phyloP scores from a whole-genome alignment of 139 green algal genomes.

The Volvox reticuliferus region DNA sequence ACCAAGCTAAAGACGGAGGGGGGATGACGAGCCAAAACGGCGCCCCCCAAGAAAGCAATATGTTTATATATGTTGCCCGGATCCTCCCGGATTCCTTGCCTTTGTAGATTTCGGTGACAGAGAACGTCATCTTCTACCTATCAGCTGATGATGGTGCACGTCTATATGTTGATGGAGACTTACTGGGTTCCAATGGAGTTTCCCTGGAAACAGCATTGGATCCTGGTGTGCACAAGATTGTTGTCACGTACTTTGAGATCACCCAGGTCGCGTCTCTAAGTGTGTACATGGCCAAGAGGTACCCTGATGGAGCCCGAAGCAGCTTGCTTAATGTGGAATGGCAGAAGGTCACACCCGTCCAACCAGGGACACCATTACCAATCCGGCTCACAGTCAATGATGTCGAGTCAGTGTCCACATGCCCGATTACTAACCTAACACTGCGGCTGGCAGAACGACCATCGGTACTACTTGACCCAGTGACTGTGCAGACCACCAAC shows the following conservation, averaged over 20 bases:
- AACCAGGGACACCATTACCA: not conserved
- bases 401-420: not conserved
- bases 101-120: not conserved
- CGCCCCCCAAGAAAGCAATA: too few species aligned
- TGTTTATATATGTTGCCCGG: too few species aligned
- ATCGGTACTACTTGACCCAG: not conserved
- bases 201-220: not conserved
- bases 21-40: too few species aligned
- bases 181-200: not conserved
- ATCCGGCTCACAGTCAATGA: slow-evolving; percentile 48
- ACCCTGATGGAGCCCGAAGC: not conserved
- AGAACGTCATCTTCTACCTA: slow-evolving; percentile 19
- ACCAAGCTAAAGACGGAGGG: too few species aligned
- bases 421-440: not conserved
- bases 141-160: not conserved
- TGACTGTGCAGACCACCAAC: not conserved
- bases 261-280: not conserved
- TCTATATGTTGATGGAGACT: slow-evolving; percentile 35
- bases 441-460: not conserved
- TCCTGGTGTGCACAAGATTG: slow-evolving; percentile 37
- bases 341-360: slow-evolving; percentile 19
- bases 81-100: too few species aligned
- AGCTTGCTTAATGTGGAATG: not conserved
- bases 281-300: not conserved
- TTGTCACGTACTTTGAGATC: slow-evolving; percentile 35